Percentiles rank a stretch among this genome's conserved stretches.
Conservation (phyloP, 345 rosid species). For the Aurinia saxatilis region DNA sequence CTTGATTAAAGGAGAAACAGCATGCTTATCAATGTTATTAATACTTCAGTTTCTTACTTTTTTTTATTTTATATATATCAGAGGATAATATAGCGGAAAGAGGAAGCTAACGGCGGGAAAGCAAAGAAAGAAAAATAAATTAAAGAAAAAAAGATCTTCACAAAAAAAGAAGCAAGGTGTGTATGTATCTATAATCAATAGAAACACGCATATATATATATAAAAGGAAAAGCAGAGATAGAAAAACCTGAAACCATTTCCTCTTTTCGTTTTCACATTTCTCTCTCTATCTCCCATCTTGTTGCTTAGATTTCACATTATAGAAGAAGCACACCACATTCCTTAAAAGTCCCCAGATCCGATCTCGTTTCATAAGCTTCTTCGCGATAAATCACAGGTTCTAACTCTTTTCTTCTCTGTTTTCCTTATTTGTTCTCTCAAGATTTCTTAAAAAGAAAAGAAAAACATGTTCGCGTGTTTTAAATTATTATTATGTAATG, state of each 20-base stretch:
- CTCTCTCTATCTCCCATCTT: conserved; percentile 22
- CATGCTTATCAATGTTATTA: background rate
- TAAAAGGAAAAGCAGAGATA: conserved; percentile 8
- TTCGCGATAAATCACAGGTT: conserved; percentile 7
- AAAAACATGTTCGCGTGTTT: background rate
- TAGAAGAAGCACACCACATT: conserved; percentile 21
- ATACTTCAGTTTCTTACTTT: background rate
- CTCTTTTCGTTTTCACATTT: conserved; percentile 17
- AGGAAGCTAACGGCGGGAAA: conserved; percentile 54
- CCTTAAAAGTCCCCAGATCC: conserved; percentile 19
- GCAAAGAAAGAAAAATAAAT: background rate
- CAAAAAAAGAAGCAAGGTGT: conserved; percentile 16
- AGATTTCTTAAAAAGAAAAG: background rate
- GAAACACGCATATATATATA: background rate
- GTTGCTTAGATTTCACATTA: background rate
- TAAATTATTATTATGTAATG: too few species aligned
- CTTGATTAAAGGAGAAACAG: background rate
- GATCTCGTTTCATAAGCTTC: conserved; percentile 12
- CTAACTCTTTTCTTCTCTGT: background rate
- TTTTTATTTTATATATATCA: background rate
- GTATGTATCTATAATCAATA: background rate
- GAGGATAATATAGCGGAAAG: conserved; percentile 29
- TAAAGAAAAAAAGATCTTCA: conserved; percentile 10
- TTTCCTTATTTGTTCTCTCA: background rate
- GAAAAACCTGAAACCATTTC: conserved; percentile 14